A percentile compares a stretch with the other conserved stretches of the same genome.
These are phyloP conservation scores for Solanum tarapatanum DNA, from an alignment of 257 asterid species.

Conservation along the genomic window DNA sequence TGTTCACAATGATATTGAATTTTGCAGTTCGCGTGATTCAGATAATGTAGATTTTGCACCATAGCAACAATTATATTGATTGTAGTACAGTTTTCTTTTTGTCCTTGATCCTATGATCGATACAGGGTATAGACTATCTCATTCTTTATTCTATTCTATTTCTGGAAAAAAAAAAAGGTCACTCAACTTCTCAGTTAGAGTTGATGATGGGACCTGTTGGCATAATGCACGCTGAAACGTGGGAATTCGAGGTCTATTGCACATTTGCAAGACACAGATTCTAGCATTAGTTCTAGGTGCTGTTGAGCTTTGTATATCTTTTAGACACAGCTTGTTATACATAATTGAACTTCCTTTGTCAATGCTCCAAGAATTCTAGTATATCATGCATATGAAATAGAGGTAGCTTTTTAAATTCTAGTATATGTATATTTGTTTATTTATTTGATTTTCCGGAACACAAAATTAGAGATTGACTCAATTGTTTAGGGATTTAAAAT, in stretches of 20 bases:
- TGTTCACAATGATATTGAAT: slow-evolving; percentile 32
- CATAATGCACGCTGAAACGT: background rate
- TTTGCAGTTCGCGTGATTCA: slow-evolving; percentile 38
- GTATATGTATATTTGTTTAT: no score
- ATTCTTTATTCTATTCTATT: background rate
- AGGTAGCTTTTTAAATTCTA: background rate
- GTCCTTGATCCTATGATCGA: slow-evolving; percentile 5
- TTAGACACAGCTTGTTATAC: background rate
- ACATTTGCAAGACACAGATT: background rate
- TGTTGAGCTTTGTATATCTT: background rate
- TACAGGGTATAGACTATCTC: background rate
- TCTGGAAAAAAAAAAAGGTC: no score
- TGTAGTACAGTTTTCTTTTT: slow-evolving; percentile 32
- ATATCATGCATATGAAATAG: background rate
- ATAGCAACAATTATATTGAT: slow-evolving; percentile 26
- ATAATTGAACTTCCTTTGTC: background rate
- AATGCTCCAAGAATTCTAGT: background rate
- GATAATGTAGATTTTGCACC: slow-evolving; percentile 40
- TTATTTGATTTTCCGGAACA: no score
- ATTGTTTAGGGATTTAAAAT: background rate
- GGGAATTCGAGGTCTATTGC: background rate
- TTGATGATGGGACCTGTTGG: no score
- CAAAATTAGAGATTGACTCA: background rate
- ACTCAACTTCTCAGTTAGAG: background rate
- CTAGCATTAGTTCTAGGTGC: background rate